Conservation (phyloP, 495 filamentous ascomycete species). For the Oleoguttula mirabilis region DNA sequence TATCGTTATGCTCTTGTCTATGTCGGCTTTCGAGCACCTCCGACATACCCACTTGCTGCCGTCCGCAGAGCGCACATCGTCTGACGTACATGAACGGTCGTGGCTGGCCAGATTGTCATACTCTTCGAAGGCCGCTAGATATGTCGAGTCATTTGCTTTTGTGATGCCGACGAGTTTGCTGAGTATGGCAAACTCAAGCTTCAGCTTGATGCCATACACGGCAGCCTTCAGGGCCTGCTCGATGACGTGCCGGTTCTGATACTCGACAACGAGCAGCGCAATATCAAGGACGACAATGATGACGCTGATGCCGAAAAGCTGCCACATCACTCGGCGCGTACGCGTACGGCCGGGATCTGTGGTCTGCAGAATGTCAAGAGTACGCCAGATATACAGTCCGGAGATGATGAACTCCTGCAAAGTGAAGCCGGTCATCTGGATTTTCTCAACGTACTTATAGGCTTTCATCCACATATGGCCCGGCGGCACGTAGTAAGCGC, state of each 20-base stretch:
- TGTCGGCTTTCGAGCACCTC: too few species aligned
- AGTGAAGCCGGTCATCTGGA: constrained; percentile 23
- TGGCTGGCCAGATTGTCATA: too few species aligned
- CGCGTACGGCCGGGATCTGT: not conserved
- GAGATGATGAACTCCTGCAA: constrained; percentile 21
- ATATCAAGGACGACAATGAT: not conserved
- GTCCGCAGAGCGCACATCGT: too few species aligned
- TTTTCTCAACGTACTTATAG: constrained; percentile 18
- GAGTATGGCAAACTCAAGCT: not conserved
- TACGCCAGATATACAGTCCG: constrained; percentile 21
- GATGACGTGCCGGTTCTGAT: not conserved
- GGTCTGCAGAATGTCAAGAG: not conserved
- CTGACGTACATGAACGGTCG: too few species aligned
- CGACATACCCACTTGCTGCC: too few species aligned
- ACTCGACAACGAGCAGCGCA: not conserved
- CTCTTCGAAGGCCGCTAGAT: too few species aligned
- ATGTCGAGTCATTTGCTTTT: too few species aligned
- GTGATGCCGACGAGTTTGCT: not conserved
- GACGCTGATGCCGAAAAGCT: not conserved
- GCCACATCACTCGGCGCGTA: not conserved
- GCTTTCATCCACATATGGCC: not conserved
- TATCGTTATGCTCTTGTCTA: too few species aligned
- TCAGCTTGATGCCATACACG: not conserved
- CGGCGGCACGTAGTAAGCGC: not conserved
- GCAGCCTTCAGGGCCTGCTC: not conserved